phyloP scores from a whole-genome alignment of 2,329 filamentous ascomycete species.

The Metarhizium humberi region DNA sequence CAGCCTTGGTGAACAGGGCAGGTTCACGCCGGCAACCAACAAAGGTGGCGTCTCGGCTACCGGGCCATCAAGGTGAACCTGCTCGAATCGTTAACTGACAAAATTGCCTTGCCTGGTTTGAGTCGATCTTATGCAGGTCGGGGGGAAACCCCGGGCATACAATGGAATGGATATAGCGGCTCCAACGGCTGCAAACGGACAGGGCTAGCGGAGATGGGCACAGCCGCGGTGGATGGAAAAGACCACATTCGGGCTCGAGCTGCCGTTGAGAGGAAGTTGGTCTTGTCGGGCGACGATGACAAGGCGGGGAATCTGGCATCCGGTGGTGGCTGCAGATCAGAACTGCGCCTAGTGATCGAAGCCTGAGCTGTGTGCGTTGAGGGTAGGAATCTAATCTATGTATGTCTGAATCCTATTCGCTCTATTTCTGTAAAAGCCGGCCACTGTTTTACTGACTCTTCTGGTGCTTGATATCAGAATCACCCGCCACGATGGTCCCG shows the following conservation, averaged over 20 bases:
- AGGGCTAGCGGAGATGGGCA: not conserved
- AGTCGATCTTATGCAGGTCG: not conserved
- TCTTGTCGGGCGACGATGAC: not conserved
- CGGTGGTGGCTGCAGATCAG: not conserved
- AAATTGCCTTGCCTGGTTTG: not conserved
- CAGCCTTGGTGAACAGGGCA: not conserved
- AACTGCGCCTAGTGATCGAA: not conserved
- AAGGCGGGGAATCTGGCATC: not conserved
- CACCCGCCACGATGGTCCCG: constrained; percentile 23
- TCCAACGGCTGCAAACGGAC: not conserved
- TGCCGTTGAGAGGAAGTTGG: not conserved
- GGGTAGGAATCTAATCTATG: not conserved
- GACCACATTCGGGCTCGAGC: not conserved
- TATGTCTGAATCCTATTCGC: not conserved
- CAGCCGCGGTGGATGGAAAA: not conserved
- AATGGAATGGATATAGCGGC: not conserved
- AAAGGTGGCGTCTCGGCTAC: not conserved
- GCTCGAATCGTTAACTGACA: not conserved
- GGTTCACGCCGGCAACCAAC: not conserved
- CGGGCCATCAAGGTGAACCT: not conserved
- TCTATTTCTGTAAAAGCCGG: not conserved
- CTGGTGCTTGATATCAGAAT: constrained; percentile 2
- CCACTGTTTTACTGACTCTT: constrained; percentile 14
- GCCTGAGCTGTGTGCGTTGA: not conserved
- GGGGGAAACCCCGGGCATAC: not conserved